phyloP scores from a whole-genome alignment of 768 basidiomycete species.

The Rhodocollybia butyracea region DNA sequence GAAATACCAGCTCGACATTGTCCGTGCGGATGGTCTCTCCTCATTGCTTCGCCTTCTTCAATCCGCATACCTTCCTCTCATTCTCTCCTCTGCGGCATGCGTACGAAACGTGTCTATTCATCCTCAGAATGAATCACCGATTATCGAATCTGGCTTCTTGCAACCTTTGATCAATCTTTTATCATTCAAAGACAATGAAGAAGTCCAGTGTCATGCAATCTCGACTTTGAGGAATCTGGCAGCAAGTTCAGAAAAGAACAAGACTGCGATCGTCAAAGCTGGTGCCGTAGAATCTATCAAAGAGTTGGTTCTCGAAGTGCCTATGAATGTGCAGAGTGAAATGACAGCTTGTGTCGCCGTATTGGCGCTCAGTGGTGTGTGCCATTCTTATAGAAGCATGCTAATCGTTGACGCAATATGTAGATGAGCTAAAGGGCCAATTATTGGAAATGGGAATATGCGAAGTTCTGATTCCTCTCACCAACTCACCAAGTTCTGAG shows the following conservation, averaged over 20 bases:
- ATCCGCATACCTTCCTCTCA: constrained; percentile 95
- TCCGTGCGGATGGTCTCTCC: constrained; percentile 89
- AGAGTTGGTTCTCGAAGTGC: constrained; percentile 91
- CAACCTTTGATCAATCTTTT: constrained; percentile 94
- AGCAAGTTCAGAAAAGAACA: constrained; percentile 97
- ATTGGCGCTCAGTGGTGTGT: constrained; percentile 87
- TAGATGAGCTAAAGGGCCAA: constrained; percentile 96
- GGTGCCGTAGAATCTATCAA: constrained; percentile 97
- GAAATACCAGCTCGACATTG: constrained; percentile 98
- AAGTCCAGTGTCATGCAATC: constrained; percentile 99
- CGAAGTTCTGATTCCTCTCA: constrained; percentile 94
- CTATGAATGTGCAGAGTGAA: constrained; percentile 96
- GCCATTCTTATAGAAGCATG: neutral
- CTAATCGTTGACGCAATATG: neutral
- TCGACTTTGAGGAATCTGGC: constrained; percentile 95
- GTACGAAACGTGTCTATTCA: constrained; percentile 99
- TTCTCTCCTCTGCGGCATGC: constrained; percentile 96
- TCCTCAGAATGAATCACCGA: constrained; percentile 97
- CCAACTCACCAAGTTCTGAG: constrained; percentile 93
- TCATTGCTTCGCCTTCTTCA: constrained; percentile 92
- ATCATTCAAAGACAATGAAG: constrained; percentile 99
- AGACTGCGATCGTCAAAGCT: constrained; percentile 95
- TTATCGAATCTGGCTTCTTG: constrained; percentile 97
- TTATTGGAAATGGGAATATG: constrained; percentile 98
- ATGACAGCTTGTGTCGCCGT: constrained; percentile 99